These are phyloP conservation scores for Populus simonii DNA, from an alignment of 345 rosid species.

Conservation along the genomic window DNA sequence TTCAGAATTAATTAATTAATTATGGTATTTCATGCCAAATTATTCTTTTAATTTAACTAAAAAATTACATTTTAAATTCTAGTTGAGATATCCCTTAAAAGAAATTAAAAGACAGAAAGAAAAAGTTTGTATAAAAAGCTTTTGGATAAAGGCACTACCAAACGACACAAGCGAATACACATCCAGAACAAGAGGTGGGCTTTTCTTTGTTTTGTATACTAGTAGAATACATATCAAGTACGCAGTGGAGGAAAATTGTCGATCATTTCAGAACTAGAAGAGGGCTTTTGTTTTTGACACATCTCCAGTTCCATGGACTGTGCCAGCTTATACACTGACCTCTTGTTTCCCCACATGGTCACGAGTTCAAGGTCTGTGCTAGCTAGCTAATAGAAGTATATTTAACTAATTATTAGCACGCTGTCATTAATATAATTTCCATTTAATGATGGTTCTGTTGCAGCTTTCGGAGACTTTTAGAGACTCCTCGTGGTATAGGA, in stretches of 20 bases:
- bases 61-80: too few species aligned
- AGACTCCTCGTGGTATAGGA: constrained; percentile 20
- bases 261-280: not conserved
- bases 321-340: constrained; percentile 24
- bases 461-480: constrained; percentile 38
- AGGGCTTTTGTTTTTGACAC: not conserved
- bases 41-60: too few species aligned
- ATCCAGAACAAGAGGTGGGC: constrained; percentile 37
- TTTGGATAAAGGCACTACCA: too few species aligned
- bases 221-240: not conserved
- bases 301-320: constrained; percentile 42
- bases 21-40: too few species aligned
- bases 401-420: not conserved
- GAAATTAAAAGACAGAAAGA: too few species aligned
- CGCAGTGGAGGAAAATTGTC: not conserved
- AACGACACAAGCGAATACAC: not conserved
- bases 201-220: constrained; percentile 12
- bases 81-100: too few species aligned
- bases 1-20: too few species aligned
- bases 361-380: constrained; percentile 33
- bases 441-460: constrained; percentile 9
- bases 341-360: constrained; percentile 26
- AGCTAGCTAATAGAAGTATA: not conserved
- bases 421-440: not conserved
- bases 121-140: too few species aligned